Percentiles rank a stretch among this genome's conserved stretches.
phyloP scores from a whole-genome alignment of 2,329 filamentous ascomycete species.

The Claviceps lovelessii region DNA sequence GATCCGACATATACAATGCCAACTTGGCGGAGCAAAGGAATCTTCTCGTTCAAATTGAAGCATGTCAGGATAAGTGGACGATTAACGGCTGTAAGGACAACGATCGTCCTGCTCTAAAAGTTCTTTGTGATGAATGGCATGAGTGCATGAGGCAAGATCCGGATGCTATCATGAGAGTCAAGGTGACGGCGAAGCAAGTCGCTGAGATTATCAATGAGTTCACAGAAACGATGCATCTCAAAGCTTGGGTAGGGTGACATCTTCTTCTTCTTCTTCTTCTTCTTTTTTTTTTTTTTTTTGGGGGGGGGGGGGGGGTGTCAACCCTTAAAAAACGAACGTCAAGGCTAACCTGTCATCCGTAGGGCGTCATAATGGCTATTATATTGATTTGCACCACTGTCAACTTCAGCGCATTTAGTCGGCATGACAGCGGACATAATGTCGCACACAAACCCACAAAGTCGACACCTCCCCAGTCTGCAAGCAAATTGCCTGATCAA shows the following conservation, averaged over 20 bases:
- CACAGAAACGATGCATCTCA: constrained; percentile 78
- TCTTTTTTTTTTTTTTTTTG: too few species aligned
- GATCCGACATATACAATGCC: constrained; percentile 60
- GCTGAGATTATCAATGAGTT: constrained; percentile 91
- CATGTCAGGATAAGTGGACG: constrained; percentile 58
- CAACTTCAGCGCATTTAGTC: constrained; percentile 34
- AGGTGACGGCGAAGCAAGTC: constrained; percentile 73
- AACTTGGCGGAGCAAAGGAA: constrained; percentile 53
- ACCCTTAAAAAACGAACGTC: background rate
- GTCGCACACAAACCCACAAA: constrained; percentile 1
- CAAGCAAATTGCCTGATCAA: constrained; percentile 8
- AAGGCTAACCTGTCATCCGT: background rate
- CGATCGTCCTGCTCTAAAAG: constrained; percentile 57
- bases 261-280: background rate
- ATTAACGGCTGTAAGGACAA: constrained; percentile 58
- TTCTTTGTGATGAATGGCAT: constrained; percentile 66
- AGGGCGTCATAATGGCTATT: constrained; percentile 38
- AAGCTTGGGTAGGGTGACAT: constrained; percentile 40
- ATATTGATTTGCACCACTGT: constrained; percentile 33
- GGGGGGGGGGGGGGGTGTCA: too few species aligned
- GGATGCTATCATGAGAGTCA: constrained; percentile 60
- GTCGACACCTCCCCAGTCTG: constrained; percentile 6
- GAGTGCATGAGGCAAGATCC: constrained; percentile 79
- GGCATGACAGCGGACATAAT: constrained; percentile 5
- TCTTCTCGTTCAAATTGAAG: constrained; percentile 57